phyloP scores from a whole-genome alignment of 208 protist species.

The Crithidia expoeki region DNA sequence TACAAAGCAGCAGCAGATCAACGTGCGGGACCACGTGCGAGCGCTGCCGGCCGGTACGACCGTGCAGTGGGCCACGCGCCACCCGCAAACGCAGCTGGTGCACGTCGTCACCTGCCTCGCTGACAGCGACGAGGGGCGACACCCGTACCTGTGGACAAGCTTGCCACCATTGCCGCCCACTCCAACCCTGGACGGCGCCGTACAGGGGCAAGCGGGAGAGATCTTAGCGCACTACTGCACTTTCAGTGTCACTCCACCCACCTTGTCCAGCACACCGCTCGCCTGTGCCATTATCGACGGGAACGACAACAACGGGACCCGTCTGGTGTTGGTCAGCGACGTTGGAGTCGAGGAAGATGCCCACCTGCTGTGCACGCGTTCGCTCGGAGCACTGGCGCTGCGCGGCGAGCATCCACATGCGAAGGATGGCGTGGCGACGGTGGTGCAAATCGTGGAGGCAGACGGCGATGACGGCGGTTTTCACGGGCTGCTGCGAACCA shows the following conservation, averaged over 20 bases:
- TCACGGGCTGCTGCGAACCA: constrained; percentile 18
- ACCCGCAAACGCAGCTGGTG: constrained; percentile 32
- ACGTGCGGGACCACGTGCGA: not conserved
- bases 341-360: constrained; percentile 63
- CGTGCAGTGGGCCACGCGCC: constrained; percentile 46
- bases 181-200: not conserved
- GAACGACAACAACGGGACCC: not conserved
- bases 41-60: constrained; percentile 24
- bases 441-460: constrained; percentile 42
- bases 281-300: constrained; percentile 52
- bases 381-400: constrained; percentile 56
- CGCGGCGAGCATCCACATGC: not conserved
- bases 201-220: constrained; percentile 23
- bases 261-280: constrained; percentile 48
- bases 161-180: constrained; percentile 42
- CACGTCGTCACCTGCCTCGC: constrained; percentile 71
- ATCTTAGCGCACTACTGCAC: constrained; percentile 51
- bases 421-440: constrained; percentile 21
- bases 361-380: constrained; percentile 53
- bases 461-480: constrained; percentile 12
- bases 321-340: constrained; percentile 61
- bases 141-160: constrained; percentile 49
- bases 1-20: not conserved
- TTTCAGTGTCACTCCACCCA: constrained; percentile 50
- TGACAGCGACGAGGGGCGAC: constrained; percentile 32